Base-by-base conservation (phyloP, 495 filamentous ascomycete species). In the Annulohypoxylon nitens region DNA sequence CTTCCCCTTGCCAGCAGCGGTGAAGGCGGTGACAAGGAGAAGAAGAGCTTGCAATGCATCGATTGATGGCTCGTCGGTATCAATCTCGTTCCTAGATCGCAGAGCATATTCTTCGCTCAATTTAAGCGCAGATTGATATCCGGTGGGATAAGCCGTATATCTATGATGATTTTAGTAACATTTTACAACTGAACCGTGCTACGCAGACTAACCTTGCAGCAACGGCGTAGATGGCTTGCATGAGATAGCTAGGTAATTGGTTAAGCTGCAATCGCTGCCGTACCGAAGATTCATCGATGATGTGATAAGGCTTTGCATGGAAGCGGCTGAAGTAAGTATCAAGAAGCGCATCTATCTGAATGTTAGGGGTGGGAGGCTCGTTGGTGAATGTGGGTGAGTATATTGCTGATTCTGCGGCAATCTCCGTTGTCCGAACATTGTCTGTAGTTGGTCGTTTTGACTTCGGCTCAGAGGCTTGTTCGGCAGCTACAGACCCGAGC, bases 271-370 rank as follows among this genome's bases (percentile, higher is more conserved):
- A 81, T 14, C 88, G 84, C 78, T 94, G 90, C 45, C 93, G 86
- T 2, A 90, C 90, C 0, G 84, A 84, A 0, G 88, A 78, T 78
- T 97, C 93, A 67, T 97, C 92, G 2, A 97, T 79, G 57, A 97
- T 88, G 68, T 90, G 86, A 67, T 91, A 95, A 10, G 93, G 92
- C 71, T 93, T 93, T 41, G 89, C 90, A 76, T 95, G 92, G 43
- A 94, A 84, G 39, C 91, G 87, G 11, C 85, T 79, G 79, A 97
- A 97, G 76, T 91, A 97, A 5, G 88, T 88, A 71, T 97, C 91
- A 9, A 95, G 83, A 41, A 94, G 83, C 0, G 86, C 81, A 69
- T 93, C 88, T 0, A 86, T 84, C 47, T 88, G 81, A 5, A 85
- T 71, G 30, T 68, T 74, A 4, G 81, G 78, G 0, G 57, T 41